Conservation (phyloP, 208 protist species). For the Blastocrithidia nonstop region DNA sequence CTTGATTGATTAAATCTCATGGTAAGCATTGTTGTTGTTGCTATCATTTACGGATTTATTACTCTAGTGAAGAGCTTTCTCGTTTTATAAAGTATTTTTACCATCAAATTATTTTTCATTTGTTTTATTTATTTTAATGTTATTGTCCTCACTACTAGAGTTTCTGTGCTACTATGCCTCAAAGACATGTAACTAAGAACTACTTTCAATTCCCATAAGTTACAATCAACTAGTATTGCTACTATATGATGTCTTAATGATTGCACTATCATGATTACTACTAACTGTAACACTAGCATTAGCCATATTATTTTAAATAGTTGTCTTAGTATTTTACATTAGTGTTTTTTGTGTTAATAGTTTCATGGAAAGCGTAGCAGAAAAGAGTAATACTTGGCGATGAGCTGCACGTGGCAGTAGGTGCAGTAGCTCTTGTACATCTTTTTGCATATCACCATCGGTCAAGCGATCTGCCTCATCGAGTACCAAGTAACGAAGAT, state of each 20-base stretch:
- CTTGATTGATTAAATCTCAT: background rate
- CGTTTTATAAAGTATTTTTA: no score
- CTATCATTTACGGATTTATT: background rate
- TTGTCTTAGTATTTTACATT: no score
- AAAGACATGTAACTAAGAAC: background rate
- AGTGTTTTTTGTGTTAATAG: no score
- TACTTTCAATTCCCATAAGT: background rate
- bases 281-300: no score
- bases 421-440: constrained; percentile 26
- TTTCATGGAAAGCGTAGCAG: constrained; percentile 43
- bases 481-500: constrained; percentile 69
- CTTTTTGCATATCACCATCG: constrained; percentile 45
- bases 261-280: no score
- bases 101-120: no score
- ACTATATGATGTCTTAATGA: background rate
- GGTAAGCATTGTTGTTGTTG: background rate
- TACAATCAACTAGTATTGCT: background rate
- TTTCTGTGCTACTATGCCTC: no score
- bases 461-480: constrained; percentile 79
- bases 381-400: constrained; percentile 56
- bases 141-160: background rate
- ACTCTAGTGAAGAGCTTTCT: background rate
- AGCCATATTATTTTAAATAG: no score
- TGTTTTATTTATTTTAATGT: background rate
- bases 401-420: constrained; percentile 12